Base-by-base conservation (phyloP, 2,329 filamentous ascomycete species). In the Didymella arachidicola region DNA sequence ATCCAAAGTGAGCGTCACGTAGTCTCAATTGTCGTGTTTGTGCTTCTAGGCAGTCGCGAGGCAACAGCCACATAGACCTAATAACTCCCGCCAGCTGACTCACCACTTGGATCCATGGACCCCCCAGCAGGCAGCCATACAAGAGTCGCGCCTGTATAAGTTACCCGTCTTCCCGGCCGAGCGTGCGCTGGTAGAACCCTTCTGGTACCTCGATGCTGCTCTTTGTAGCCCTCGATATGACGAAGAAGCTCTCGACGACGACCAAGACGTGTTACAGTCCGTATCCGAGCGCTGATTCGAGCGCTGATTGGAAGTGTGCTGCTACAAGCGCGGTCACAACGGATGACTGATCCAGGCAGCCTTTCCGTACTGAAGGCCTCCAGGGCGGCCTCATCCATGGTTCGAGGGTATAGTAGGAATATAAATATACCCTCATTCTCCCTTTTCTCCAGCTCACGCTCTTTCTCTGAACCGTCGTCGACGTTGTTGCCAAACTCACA, bases 291-390 rank as follows among this genome's bases (percentile, higher is more conserved):
- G 18, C 27, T 25, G 22, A n/a, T 19, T 19, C 36, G 36, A 39
- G 30, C 12, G 51, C 34, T 45, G 46, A 59, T 65, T 61, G 56
- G 61, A 57, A 39, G 10, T 22, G 36, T 25, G 42, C 18, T 22
- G 42, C 22, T 19, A 32, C 54, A 66, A 60, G 63, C 63, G 62
- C 34, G 36, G 29, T 57, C 38, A 25, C 57, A 43, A 25, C 14
- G 3, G 29, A 43, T 57, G 36, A 61, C 55, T 61, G 52, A 45
- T 53, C 48, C 48, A 59, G 60, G 61, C 62, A 57, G 42, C 60
- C 43, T 34, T 53, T 30, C 29, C 32, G 44, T 59, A 50, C 45
- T 55, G 42, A 19, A 46, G 27, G 51, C 57, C 50, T 54, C 45
- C 51, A 41, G 32, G 12, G 30, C 18, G 22, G 36, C 18, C 41